A percentile compares a stretch with the other conserved stretches of the same genome.
Conservation (phyloP, 2,329 filamentous ascomycete genomes). For the Trichoderma sp. region DNA sequence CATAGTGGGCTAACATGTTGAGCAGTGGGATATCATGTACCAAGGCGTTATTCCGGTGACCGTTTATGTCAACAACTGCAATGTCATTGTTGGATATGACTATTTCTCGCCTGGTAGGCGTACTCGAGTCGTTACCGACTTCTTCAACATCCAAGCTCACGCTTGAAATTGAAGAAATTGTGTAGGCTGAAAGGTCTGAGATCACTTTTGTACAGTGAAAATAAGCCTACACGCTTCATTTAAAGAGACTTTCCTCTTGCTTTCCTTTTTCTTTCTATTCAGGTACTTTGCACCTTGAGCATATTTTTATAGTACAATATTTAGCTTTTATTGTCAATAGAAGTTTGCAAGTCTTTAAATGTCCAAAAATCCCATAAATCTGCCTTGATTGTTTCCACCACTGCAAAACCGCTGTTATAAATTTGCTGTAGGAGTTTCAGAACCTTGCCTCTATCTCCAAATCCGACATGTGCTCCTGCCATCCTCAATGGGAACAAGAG, state of each 20-base stretch:
- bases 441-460: not conserved
- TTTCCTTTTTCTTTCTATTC: not conserved
- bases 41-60: conserved; percentile 42
- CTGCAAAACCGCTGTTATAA: conserved; percentile 34
- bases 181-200: not conserved
- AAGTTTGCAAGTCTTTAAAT: not conserved
- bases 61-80: conserved; percentile 42
- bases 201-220: too few relatives aligned
- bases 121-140: conserved; percentile 39
- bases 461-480: conserved; percentile 29
- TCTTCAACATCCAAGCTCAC: conserved; percentile 38
- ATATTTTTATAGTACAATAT: not conserved
- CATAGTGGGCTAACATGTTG: not conserved
- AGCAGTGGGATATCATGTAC: conserved; percentile 46
- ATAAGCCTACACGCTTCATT: not conserved
- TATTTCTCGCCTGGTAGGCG: conserved; percentile 38
- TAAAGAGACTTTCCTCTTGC: not conserved
- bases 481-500: conserved; percentile 35
- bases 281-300: not conserved
- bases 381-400: conserved; percentile 32
- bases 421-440: conserved; percentile 27
- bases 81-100: conserved; percentile 44
- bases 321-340: not conserved
- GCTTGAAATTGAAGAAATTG: not conserved
- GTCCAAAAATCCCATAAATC: conserved; percentile 36